Conservation (phyloP, 495 filamentous ascomycete genomes). For the Aspergillus nidulans region DNA sequence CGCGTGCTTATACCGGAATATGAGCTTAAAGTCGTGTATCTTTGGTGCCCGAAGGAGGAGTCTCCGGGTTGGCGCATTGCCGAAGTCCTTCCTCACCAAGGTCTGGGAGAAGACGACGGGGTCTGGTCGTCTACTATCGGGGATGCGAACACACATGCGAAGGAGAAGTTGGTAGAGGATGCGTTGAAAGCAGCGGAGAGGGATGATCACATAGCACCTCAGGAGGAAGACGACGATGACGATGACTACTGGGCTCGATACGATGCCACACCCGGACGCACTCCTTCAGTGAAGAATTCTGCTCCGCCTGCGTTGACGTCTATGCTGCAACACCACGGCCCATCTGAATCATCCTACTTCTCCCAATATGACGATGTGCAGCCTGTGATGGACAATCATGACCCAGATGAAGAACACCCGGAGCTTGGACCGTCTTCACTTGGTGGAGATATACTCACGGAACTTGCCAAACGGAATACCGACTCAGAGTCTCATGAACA, state of each 20-base stretch:
- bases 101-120: conserved; percentile 29
- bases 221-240: conserved; percentile 67
- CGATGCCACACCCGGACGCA: conserved; percentile 75
- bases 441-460: conserved; percentile 45
- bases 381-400: conserved; percentile 84
- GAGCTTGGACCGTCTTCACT: conserved; percentile 50
- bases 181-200: conserved; percentile 27
- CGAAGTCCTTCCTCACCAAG: conserved; percentile 64
- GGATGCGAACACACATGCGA: conserved; percentile 46
- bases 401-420: conserved; percentile 60
- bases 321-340: conserved; percentile 28
- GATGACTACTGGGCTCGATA: conserved; percentile 95
- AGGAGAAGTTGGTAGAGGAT: conserved; percentile 36
- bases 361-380: conserved; percentile 85
- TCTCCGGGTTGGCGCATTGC: conserved; percentile 78
- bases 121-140: conserved; percentile 49
- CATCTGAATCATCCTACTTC: conserved; percentile 57
- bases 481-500: conserved; percentile 22
- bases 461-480: conserved; percentile 32
- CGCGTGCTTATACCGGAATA: conserved; percentile 54
- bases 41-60: conserved; percentile 64
- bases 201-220: conserved; percentile 20
- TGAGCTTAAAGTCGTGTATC: conserved; percentile 52
- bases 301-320: conserved; percentile 40
- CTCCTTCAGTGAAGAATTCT: conserved; percentile 65